Evolutionary conservation across 2,329 filamentous ascomycete genomes (phyloP).

Genomic region (Achaetomium macrosporum): DNA sequence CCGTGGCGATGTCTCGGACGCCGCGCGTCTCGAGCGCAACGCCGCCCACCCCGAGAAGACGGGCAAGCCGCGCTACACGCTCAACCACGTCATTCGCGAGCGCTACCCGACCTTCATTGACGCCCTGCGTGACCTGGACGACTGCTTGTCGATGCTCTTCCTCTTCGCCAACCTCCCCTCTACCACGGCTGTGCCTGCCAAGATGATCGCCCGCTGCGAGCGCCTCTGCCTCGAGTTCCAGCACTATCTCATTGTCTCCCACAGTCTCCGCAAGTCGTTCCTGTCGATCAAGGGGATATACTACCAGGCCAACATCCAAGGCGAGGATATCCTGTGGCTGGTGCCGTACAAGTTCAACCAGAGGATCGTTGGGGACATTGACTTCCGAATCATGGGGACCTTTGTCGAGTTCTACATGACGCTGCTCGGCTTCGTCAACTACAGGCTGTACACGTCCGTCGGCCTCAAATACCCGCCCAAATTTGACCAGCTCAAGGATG

Average conservation of each 20-base stretch:
- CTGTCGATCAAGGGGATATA: constrained; percentile 99
- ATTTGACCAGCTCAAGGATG: constrained; percentile 82
- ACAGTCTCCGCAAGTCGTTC: constrained; percentile 92
- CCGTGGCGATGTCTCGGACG: constrained; percentile 84
- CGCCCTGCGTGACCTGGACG: constrained; percentile 88
- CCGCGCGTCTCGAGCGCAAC: constrained; percentile 78
- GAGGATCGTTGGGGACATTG: constrained; percentile 84
- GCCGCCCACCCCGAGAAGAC: constrained; percentile 85
- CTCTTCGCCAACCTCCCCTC: constrained; percentile 95
- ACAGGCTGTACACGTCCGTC: constrained; percentile 82
- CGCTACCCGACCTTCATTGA: constrained; percentile 96
- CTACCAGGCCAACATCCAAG: constrained; percentile 95
- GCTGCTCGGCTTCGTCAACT: constrained; percentile 92
- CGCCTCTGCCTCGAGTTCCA: constrained; percentile 91
- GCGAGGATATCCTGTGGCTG: constrained; percentile 94
- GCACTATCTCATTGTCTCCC: constrained; percentile 90
- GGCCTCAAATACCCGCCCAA: constrained; percentile 94
- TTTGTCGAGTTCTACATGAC: constrained; percentile 99
- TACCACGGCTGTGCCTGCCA: constrained; percentile 80
- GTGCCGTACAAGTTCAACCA: constrained; percentile 99
- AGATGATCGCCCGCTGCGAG: constrained; percentile 94
- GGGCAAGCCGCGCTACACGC: constrained; percentile 78
- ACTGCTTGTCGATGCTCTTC: constrained; percentile 94
- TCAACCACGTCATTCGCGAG: constrained; percentile 97
- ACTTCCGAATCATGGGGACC: constrained; percentile 98